phyloP scores from a whole-genome alignment of 1,284 basidiomycete genomes.

The Apiotrichum veenhuisii region DNA sequence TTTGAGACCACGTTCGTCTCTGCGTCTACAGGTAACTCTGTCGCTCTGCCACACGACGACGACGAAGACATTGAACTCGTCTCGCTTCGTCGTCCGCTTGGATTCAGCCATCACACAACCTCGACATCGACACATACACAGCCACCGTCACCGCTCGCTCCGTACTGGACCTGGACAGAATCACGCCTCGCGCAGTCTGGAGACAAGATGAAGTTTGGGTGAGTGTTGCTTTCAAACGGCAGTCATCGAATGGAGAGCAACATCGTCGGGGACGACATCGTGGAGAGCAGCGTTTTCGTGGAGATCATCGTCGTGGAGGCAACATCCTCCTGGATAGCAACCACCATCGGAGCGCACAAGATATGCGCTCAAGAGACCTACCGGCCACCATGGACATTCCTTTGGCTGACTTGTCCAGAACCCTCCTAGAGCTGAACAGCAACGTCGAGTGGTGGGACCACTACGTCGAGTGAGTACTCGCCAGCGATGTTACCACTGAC shows the following conservation, averaged over 20 bases:
- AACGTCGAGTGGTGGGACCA: conserved; percentile 93
- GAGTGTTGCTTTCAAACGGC: conserved; percentile 16
- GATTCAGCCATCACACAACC: neutral
- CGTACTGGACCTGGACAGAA: conserved; percentile 32
- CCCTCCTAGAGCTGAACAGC: conserved; percentile 85
- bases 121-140: neutral
- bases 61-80: conserved; percentile 12
- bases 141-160: neutral
- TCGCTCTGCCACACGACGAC: conserved; percentile 12
- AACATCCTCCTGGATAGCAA: too few species aligned
- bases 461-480: conserved; percentile 60
- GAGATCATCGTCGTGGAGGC: too few species aligned
- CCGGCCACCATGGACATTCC: too few species aligned
- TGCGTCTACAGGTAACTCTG: neutral
- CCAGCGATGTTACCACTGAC: neutral
- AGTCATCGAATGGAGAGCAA: too few species aligned
- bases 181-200: conserved; percentile 23
- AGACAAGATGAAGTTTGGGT: conserved; percentile 53
- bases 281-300: too few species aligned
- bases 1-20: neutral
- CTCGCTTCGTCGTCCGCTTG: conserved; percentile 5
- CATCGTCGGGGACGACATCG: too few species aligned
- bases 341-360: too few species aligned
- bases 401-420: conserved; percentile 45
- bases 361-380: too few species aligned